Evolutionary conservation across 169 alveolate genomes (phyloP).

Genomic region (Cryptosporidium tyzzeri): DNA sequence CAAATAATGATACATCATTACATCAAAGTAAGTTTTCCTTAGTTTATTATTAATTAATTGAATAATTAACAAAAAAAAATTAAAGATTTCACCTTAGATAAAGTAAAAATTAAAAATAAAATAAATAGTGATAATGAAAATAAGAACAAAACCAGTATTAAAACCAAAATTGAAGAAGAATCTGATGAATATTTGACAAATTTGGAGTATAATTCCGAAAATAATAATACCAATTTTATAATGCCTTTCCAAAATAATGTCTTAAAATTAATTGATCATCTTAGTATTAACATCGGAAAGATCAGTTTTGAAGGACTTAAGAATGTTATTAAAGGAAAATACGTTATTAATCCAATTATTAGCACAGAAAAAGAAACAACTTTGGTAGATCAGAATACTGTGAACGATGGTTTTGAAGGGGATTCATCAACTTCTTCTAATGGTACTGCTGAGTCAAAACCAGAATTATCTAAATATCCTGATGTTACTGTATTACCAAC

Average conservation of each 20-base stretch:
- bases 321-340: slow-evolving; percentile 35
- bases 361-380: not conserved
- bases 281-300: slow-evolving; percentile 14
- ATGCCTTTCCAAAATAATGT: slow-evolving; percentile 5
- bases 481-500: not conserved
- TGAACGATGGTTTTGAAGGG: not conserved
- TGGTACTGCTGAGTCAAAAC: not conserved
- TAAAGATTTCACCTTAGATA: slow-evolving; percentile 13
- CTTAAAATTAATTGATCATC: slow-evolving; percentile 11
- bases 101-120: slow-evolving; percentile 16
- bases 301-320: slow-evolving; percentile 6
- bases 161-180: not conserved
- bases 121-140: not conserved
- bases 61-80: not conserved
- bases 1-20: slow-evolving; percentile 9
- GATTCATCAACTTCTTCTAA: not conserved
- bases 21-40: slow-evolving; percentile 16
- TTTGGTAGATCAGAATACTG: not conserved
- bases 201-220: slow-evolving; percentile 8
- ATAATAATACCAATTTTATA: slow-evolving; percentile 21
- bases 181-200: slow-evolving; percentile 10
- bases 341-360: not conserved
- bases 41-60: not conserved
- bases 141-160: slow-evolving; percentile 8
- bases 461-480: not conserved